Base-by-base conservation (phyloP, 768 basidiomycete genomes). In the Nidularia pulvinata region DNA sequence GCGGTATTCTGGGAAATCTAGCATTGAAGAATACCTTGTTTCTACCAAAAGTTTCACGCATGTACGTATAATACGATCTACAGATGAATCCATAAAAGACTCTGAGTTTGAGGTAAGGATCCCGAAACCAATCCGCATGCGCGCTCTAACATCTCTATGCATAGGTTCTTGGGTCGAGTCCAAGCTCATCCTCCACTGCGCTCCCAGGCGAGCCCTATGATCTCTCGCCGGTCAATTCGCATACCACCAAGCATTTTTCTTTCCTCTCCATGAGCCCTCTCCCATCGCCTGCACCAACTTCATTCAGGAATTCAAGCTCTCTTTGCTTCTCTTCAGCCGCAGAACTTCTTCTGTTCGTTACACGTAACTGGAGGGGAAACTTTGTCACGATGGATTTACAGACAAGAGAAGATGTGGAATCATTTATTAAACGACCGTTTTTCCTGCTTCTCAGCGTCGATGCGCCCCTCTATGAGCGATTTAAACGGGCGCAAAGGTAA, bases 341-440 rank as follows among this genome's bases (percentile, higher is more conserved):
- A 10, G 73, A 79, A 6, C 69, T 98, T 44, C 77, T 98, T 45
- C 76, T 84, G 57, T 80, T 88, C 65, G 86, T 88, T 14, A 98
- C 97, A 1, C 78, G 74, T 56, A 80, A 90, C 57, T 99, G 96
- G 96, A 79, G 78, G 44, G 67, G 74, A 6, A 75, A 91, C 61
- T 93, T 88, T 60, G 93, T 98, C 33, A 96, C 95, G 0, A 68
- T 75, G n/a, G 89, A 92, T 64, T 67, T 95, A 19, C 64, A 66
- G 42, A 84, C 81, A 1, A 71, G 72, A 32, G 70, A 76, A 3
- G 69, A 84, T 13, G 74, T 98, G 35, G 80, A 81, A 55, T 70
- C 78, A 48, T 98, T 97, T 63, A 66, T 83, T 35, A 94, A 86
- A 62, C 76, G 97, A 14, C 97, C 97, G 0, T 98, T 94, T 67